These are phyloP conservation scores for Skeletonema grethae DNA, from an alignment of 108 stramenopile species.

Conservation along the genomic window DNA sequence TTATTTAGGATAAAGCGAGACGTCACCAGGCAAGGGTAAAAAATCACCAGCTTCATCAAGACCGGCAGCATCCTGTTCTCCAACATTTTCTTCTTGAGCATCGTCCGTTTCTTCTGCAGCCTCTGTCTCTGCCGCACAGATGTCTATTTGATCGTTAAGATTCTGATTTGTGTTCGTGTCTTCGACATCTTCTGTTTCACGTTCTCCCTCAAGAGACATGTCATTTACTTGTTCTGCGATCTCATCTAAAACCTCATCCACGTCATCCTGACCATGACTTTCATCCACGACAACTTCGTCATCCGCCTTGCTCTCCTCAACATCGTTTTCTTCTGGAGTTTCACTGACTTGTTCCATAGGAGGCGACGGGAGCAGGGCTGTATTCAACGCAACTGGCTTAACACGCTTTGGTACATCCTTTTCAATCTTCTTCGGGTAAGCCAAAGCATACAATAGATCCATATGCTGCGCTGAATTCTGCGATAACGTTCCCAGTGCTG, in stretches of 20 bases:
- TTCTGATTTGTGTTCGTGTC: slow-evolving; percentile 4
- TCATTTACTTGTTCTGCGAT: slow-evolving; percentile 11
- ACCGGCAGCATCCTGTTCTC: not conserved
- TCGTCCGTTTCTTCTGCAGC: not conserved
- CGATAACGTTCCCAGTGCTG: slow-evolving; percentile 71
- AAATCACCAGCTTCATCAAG: not conserved
- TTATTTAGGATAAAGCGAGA: not conserved
- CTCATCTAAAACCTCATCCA: slow-evolving; percentile 16
- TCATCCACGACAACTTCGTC: slow-evolving; percentile 2
- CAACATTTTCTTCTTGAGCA: not conserved
- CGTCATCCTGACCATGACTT: slow-evolving; percentile 13
- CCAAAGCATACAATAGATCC: slow-evolving; percentile 82
- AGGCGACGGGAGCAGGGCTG: not conserved
- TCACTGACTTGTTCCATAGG: slow-evolving; percentile 1
- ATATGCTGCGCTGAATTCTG: slow-evolving; percentile 81
- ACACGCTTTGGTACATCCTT: slow-evolving; percentile 29
- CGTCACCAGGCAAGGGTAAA: not conserved
- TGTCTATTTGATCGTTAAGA: slow-evolving; percentile 1
- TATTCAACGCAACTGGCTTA: not conserved
- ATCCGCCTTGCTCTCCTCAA: slow-evolving; percentile 8
- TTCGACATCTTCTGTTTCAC: not conserved
- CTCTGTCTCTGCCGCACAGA: not conserved
- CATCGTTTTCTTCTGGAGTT: not conserved
- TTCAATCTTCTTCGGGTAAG: slow-evolving; percentile 66
- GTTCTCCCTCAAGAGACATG: slow-evolving; percentile 9